Conservation (phyloP, 148 eudicot genomes). For the Amaranthus hypochondriacus region DNA sequence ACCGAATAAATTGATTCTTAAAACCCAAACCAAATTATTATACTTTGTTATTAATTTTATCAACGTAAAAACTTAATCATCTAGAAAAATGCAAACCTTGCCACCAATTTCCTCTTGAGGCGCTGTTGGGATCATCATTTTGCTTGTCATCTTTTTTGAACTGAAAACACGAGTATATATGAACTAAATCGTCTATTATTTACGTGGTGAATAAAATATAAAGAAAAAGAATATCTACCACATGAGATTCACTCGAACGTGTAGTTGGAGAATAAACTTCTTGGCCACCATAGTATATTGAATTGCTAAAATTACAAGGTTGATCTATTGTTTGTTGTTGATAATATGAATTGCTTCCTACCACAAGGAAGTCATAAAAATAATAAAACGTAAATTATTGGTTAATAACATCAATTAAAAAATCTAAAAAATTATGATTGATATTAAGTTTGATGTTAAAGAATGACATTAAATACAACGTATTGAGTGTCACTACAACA, state of each 20-base stretch:
- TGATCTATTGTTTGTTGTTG: constrained; percentile 32
- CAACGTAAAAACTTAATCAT: too few species aligned
- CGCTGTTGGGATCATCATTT: constrained; percentile 47
- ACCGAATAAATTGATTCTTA: too few species aligned
- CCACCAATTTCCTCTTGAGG: constrained; percentile 95
- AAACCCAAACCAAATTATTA: too few species aligned
- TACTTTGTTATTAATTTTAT: too few species aligned
- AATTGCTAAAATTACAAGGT: constrained; percentile 60
- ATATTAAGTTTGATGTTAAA: too few species aligned
- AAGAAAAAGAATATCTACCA: constrained; percentile 16
- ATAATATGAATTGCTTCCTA: constrained; percentile 26
- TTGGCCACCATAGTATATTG: constrained; percentile 88
- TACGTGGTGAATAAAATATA: neutral
- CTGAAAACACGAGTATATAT: constrained; percentile 24
- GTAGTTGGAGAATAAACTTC: constrained; percentile 57
- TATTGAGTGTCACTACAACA: too few species aligned
- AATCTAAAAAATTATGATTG: too few species aligned
- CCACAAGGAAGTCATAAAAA: neutral
- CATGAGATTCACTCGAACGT: constrained; percentile 34
- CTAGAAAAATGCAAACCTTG: constrained; percentile 35
- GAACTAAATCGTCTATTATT: neutral
- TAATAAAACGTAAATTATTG: too few species aligned
- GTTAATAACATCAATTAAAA: too few species aligned
- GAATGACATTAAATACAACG: too few species aligned
- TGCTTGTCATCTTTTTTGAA: constrained; percentile 49